Base-by-base conservation (phyloP, 2,329 filamentous ascomycete species). In the Mariannaea sp. region DNA sequence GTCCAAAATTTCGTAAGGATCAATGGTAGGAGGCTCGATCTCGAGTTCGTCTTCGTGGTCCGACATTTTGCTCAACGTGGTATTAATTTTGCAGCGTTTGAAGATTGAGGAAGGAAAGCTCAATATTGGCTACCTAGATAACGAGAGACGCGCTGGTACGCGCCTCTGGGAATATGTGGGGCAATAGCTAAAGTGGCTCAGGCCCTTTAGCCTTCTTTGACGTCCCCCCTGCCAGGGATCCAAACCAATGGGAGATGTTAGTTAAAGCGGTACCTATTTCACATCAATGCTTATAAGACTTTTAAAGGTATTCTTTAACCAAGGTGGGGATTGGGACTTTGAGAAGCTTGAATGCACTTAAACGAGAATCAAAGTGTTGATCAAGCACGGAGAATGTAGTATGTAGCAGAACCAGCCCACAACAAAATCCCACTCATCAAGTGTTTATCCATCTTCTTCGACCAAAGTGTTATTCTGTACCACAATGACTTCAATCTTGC, bases 1-100 rank as follows among this genome's bases (percentile, higher is more conserved):
- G 17, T 79, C 82, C 7, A 99, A 84, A 48, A 93, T 83, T 64
- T 86, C 82, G 68, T 99, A 99, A 0, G 94, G 93, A 63, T 89
- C 78, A 36, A 88, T 84, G 14, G 67, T 67, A 0, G 89, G 88
- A 1, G 84, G 86, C 30, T 84, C 80, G 51, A 77, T 79, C 20
- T 81, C 77, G 19, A 77, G 59, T 17, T 79, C 66, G 30, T 88
- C 82, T 42, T 87, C 80, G 16, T 70, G 67, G 42, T 76, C 69
- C 36, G 76, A 75, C 77, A 81, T 82, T 46, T 55, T 68, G 62
- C 30, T 19, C 30, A 52, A 44, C 58, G 30, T 53, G 48, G 40
- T 47, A 49, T 43, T 51, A 54, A 46, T 47, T 20, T 51, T 49
- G 22, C 27, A 48, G 29, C 43, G 38, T 55, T 49, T 58, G 42